Evolutionary conservation across 306 rosid species (phyloP), one percentile per base, ranked within the genome.

Genomic region (Ceratonia siliqua): DNA sequence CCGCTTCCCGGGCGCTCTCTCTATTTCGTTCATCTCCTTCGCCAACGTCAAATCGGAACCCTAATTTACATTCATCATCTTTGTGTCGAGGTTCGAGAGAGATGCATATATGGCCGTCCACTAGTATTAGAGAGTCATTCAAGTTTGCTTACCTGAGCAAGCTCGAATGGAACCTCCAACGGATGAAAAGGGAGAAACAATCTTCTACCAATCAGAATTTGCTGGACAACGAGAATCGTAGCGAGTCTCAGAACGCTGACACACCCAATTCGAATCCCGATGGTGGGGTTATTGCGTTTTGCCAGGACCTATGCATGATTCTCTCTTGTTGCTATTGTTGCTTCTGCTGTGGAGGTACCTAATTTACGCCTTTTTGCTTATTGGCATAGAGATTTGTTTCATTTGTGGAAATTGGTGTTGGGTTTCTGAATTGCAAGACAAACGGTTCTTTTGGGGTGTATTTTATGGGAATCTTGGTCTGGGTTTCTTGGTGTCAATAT

Each of bases 241-340:
- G 49, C 3, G 42, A 27, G 5, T 6, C 45, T 13, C 33, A 11
- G 17, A 17, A 5, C 1, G 75, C 5, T 1, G 69, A 18, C 2
- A 1, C 62, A 8, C 59, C 82, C 75, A 18, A 71, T 36, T 64
- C 39, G 21, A 68, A 68, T 12, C 5, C 17, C 27, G 68, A 24
- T 21, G 10, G 64, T 58, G 79, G 68, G 4, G 0, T 73, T 0
- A 0, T 32, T 68, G 45, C 81, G 17, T 42, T 80, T 20, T 80
- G 14, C 12, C 80, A 68, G 1, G 87, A 80, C 27, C 55, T 80
- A 1, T 15, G 75, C 8, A 5, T 80, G 75, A 8, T 84, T 56
- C 72, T 80, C 33, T 84, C 87, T 68, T 80, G 87, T 73, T 80
- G 87, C 79, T 84, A 54, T 72, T 84, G 87, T 20, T 84, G 87